Base-by-base conservation (phyloP, 768 basidiomycete genomes). In the Trametes sanguinea region DNA sequence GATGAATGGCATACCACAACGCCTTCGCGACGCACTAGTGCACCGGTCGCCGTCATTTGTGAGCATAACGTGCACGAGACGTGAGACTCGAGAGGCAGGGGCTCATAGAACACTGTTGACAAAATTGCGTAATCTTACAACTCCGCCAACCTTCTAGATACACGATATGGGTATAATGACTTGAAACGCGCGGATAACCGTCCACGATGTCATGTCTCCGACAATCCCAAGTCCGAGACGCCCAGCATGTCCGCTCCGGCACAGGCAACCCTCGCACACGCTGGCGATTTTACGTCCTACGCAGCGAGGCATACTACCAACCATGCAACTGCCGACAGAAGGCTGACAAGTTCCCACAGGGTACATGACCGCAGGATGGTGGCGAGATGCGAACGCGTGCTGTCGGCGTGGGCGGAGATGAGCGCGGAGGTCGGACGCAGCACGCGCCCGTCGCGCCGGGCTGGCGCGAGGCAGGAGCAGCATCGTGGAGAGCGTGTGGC, bases 331-430 rank as follows among this genome's bases (percentile, higher is more conserved):
- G 59, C 63, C 27, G 63, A 60, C 17, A 53, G 30, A 7, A 64
- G 33, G 63, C 63, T 64, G 48, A 51, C 58, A 50, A 58, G 57
- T 42, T 64, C 63, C 63, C 63, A 64, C 32, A 60, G 50, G 47
- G 40, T 55, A 50, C 35, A 60, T 22, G 63, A 32, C 16, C 37
- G 48, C 11, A 54, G 45, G 27, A 60, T 6, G 30, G 42, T 39
- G 8, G 33, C 58, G 40, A 64, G 27, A 33, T 27, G n/a, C 40
- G 62, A 54, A 14, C 46, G 29, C 42, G 22, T 29, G 14, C 33
- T 29, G 48, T 59, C 57, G 45, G 14, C 40, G 17, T 16, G 9
- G 39, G 30, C 57, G 50, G 50, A 59, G 50, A 52, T 59, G 57
- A 52, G 30, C 6, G 50, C 13, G 50, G 50, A 45, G 29, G n/a